Conservation (phyloP, 257 asterid species). For the Thymus mandschuricus region DNA sequence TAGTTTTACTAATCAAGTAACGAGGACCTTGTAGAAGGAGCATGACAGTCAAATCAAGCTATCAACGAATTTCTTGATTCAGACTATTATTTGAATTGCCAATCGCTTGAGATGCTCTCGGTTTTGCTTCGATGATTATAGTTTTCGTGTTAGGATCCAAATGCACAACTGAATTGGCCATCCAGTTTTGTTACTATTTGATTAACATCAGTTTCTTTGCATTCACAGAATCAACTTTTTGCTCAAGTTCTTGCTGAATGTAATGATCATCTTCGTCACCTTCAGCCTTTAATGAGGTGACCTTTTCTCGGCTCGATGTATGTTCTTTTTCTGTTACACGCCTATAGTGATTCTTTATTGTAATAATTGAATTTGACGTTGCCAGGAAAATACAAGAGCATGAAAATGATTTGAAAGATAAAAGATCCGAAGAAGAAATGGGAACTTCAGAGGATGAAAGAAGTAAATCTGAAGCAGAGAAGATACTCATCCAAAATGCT, state of each 20-base stretch:
- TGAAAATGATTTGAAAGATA: conserved; percentile 49
- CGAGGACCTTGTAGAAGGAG: not conserved
- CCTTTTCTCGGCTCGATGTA: not conserved
- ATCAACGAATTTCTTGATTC: not conserved
- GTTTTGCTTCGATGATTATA: not conserved
- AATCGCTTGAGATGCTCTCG: not conserved
- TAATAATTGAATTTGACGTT: conserved; percentile 13
- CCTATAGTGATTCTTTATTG: conserved; percentile 5
- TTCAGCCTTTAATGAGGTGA: conserved; percentile 79
- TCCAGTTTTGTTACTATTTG: conserved; percentile 21
- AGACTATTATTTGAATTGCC: not conserved
- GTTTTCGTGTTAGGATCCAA: not conserved
- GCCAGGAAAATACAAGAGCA: conserved; percentile 64
- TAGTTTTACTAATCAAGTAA: not conserved
- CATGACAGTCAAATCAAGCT: not conserved
- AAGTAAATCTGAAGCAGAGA: conserved; percentile 46
- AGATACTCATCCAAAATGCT: conserved; percentile 40
- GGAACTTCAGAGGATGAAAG: conserved; percentile 46
- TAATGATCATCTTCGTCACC: conserved; percentile 62
- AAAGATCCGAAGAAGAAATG: conserved; percentile 37
- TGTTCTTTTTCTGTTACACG: not conserved
- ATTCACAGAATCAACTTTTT: conserved; percentile 66
- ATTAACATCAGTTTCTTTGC: conserved; percentile 15
- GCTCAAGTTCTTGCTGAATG: conserved; percentile 91
- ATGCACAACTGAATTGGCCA: not conserved